Evolutionary conservation across 495 filamentous ascomycete genomes (phyloP), one percentile per base, ranked within the genome.

Genomic region (Aspergillus panamensis): DNA sequence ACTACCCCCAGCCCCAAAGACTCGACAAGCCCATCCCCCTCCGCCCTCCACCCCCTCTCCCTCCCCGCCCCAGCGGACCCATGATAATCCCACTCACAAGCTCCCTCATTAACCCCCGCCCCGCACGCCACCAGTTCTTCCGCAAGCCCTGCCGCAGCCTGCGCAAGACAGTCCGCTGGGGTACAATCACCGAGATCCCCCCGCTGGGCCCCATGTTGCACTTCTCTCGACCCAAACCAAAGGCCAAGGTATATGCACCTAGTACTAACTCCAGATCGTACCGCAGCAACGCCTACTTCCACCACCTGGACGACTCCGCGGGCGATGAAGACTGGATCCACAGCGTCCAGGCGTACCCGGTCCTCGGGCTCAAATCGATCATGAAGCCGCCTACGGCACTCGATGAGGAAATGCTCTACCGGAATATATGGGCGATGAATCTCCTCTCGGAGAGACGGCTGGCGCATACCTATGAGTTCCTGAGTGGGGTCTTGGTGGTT

Each of bases 131-230:
- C 42, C 16, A 21, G 1, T 5, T 19, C n/a, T 45, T 21, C 42
- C 16, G 19, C 6, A 19, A 45, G n/a, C 39, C 48, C 32, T 29
- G 21, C 37, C 33, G 37, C 20, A 16, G 16, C n/a, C 8, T 20
- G 4, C 25, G 37, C 19, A 60, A 60, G 35, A 48, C 33, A 35
- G 63, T 62, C 19, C 57, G 44, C 59, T 65, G 59, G 63, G 56
- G 51, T n/a, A 32, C 51, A 3, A 52, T 54, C 33, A 53, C 19
- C 8, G 54, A 54, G 16, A 45, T 55, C 53, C 29, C 52, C 35
- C 6, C 32, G 3, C 4, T n/a, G 30, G 19, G 6, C 19, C 30
- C 5, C 10, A 20, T 21, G 17, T 17, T 20, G 8, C 42, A 7
- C 29, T 10, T 45, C 16, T n/a, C 35, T 8, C 5, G 10, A 39